Base-by-base conservation (phyloP, 2,329 filamentous ascomycete genomes). In the Fusarium globosum region DNA sequence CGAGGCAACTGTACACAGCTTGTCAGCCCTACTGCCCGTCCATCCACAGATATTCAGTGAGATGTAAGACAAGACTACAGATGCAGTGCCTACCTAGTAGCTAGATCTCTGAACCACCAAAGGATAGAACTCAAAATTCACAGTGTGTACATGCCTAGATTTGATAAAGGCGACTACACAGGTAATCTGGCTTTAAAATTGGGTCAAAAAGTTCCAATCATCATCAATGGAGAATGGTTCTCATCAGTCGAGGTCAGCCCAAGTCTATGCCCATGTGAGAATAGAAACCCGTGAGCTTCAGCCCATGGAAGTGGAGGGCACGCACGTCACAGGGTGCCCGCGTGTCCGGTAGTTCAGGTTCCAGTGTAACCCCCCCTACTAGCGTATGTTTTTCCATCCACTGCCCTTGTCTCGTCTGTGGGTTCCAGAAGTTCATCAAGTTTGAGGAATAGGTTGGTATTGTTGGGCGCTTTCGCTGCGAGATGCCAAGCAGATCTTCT, bases 281-380 rank as follows among this genome's bases (percentile, higher is more conserved):
- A 72, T 49, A 43, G 48, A 49, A 61, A 55, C 59, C 43, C n/a
- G 21, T 55, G 48, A 61, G 43, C 48, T 71, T 62, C 46, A 46
- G 46, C 64, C 26, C 41, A 28, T 48, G 45, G 45, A 68, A 55
- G n/a, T n/a, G n/a, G n/a, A n/a, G 51, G 51, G 51, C 56, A 61
- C 67, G 51, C 56, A 61, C 61, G 67, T 71, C 69, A 71, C 69
- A 71, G 65, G 65, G 23, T 65, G 52, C 41, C 63, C 52, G 64
- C 53, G 53, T 68, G 69, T 57, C 69, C 66, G 66, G 71, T 73
- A 73, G 61, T 73, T 73, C 69, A 71, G 61, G 56, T 72, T 65
- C 58, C 58, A 72, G 55, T 56, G 65, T 36, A 60, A 60, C 49
- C 39, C 52, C 39, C 59, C 59, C 56, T 46, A 43, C 64, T 72